Evolutionary conservation across 495 filamentous ascomycete species (phyloP).

Genomic region (Podospora appendiculata): DNA sequence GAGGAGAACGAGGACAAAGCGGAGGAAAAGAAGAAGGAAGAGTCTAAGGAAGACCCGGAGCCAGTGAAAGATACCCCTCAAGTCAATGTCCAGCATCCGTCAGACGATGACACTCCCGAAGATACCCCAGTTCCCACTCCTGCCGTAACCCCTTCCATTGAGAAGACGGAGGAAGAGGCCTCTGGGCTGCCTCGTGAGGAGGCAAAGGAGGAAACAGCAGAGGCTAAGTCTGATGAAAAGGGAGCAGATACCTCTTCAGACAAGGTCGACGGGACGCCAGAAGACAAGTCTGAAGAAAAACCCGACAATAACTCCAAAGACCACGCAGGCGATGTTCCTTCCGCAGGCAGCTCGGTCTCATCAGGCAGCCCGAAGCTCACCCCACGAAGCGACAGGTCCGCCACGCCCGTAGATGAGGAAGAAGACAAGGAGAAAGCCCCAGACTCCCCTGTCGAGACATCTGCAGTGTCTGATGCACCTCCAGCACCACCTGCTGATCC

Average conservation of each 20-base stretch:
- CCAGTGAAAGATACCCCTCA: not conserved
- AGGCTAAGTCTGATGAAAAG: not conserved
- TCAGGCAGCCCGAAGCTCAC: conserved; percentile 19
- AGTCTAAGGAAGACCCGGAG: conserved; percentile 6
- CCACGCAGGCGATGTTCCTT: conserved; percentile 1
- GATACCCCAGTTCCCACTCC: conserved; percentile 19
- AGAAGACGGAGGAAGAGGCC: conserved; percentile 18
- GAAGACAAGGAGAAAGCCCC: conserved; percentile 23
- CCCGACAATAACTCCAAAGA: conserved; percentile 1
- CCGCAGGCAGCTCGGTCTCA: conserved; percentile 13
- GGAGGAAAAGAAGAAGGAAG: conserved; percentile 7
- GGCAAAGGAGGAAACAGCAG: not conserved
- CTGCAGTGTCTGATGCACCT: conserved; percentile 16
- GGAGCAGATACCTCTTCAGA: not conserved
- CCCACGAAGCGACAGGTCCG: conserved; percentile 21
- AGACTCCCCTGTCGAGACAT: conserved; percentile 17
- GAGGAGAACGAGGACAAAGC: conserved; percentile 5
- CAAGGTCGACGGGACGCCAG: no score
- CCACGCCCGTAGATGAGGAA: conserved; percentile 8
- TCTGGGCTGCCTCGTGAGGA: not conserved
- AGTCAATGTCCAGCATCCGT: conserved; percentile 1
- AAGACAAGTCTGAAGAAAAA: conserved; percentile 7
- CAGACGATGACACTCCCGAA: conserved; percentile 13
- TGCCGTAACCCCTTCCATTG: conserved; percentile 16
- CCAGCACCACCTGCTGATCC: not conserved